phyloP scores from a whole-genome alignment of 1,284 basidiomycete species.

The Fistulina hepatica region DNA sequence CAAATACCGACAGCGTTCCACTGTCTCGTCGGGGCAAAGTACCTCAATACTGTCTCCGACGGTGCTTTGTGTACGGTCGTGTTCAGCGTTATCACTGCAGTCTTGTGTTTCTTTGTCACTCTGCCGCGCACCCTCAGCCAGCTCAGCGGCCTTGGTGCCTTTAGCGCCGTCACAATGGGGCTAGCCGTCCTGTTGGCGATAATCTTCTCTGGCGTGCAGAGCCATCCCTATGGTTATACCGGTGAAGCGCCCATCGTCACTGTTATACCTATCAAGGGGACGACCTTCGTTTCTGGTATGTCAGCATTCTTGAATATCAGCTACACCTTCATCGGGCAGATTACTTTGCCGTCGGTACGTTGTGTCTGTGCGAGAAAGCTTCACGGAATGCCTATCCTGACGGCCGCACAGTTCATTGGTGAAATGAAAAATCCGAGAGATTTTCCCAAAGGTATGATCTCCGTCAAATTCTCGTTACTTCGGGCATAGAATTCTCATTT shows the following conservation, averaged over 20 bases:
- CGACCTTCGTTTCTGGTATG: constrained; percentile 43
- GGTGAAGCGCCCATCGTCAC: constrained; percentile 27
- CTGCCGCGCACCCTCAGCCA: constrained; percentile 44
- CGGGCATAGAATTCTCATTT: not conserved
- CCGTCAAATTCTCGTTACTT: not conserved
- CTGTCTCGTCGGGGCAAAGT: constrained; percentile 33
- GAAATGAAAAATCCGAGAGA: constrained; percentile 52
- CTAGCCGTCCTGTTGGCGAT: constrained; percentile 46
- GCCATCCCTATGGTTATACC: constrained; percentile 31
- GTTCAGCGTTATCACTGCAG: constrained; percentile 38
- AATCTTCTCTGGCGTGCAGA: constrained; percentile 42
- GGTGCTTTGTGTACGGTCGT: constrained; percentile 44
- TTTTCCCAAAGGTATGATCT: constrained; percentile 44
- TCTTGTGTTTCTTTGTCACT: constrained; percentile 36
- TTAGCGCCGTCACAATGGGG: constrained; percentile 42
- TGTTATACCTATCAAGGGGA: constrained; percentile 30
- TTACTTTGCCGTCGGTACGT: constrained; percentile 31
- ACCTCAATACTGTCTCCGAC: constrained; percentile 49
- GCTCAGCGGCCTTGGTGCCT: constrained; percentile 32
- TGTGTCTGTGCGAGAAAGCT: not conserved
- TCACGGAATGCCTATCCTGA: constrained; percentile 2
- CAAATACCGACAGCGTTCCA: constrained; percentile 25
- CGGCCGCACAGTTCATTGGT: constrained; percentile 33
- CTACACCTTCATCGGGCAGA: constrained; percentile 57
- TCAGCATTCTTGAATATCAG: constrained; percentile 37